Conservation (phyloP, 495 filamentous ascomycete species). For the Thermochaetoides thermophila region DNA sequence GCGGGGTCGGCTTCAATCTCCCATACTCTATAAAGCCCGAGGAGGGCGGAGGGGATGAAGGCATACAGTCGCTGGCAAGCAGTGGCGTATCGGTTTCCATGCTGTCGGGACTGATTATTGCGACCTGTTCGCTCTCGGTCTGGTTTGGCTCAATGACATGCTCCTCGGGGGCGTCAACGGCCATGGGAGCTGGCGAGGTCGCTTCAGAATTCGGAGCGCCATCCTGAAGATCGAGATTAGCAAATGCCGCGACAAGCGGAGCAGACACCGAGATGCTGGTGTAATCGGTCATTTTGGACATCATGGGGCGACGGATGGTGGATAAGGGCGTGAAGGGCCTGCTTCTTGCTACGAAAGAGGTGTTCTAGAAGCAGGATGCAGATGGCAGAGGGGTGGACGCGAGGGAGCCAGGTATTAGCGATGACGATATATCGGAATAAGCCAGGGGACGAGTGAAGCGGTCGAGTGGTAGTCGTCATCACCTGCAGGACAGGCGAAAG, state of each 20-base stretch:
- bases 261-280: constrained; percentile 1
- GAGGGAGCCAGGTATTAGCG: too few relatives aligned
- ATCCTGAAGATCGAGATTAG: constrained; percentile 17
- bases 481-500: too few relatives aligned
- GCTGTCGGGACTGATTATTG: constrained; percentile 61
- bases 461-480: too few relatives aligned
- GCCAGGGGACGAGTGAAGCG: too few relatives aligned
- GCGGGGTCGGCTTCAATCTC: neutral
- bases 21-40: too few relatives aligned
- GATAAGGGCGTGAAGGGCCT: too few relatives aligned
- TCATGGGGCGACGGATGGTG: too few relatives aligned
- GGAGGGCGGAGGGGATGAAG: neutral
- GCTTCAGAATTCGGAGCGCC: constrained; percentile 31
- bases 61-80: constrained; percentile 53
- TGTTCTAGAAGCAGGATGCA: too few relatives aligned
- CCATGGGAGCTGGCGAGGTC: constrained; percentile 38
- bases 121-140: constrained; percentile 69
- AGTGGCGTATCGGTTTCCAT: constrained; percentile 23
- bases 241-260: constrained; percentile 11
- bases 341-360: too few relatives aligned
- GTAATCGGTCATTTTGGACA: constrained; percentile 4
- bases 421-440: too few relatives aligned
- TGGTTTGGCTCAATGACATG: constrained; percentile 42
- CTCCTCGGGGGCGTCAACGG: constrained; percentile 56
- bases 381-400: too few relatives aligned